These are phyloP conservation scores for Alternaria arborescens DNA, from an alignment of 2,329 filamentous ascomycete species.

Conservation along the genomic window DNA sequence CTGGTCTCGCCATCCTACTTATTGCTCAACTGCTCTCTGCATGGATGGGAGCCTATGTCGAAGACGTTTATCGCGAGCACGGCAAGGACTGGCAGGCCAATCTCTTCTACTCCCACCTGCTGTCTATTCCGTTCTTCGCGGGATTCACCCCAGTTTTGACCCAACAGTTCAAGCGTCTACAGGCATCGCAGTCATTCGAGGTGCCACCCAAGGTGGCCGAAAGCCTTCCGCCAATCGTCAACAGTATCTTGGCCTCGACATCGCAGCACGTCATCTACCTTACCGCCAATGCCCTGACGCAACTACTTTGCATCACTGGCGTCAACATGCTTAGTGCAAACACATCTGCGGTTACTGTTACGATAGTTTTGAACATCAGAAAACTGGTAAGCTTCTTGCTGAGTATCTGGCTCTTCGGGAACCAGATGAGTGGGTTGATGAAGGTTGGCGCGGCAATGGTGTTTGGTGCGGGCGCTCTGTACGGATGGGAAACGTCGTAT, in stretches of 20 bases:
- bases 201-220: constrained; percentile 42
- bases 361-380: constrained; percentile 93
- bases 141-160: constrained; percentile 73
- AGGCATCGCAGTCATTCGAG: constrained; percentile 68
- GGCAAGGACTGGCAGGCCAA: constrained; percentile 95
- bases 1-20: constrained; percentile 83
- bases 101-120: constrained; percentile 86
- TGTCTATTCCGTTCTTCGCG: constrained; percentile 79
- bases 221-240: constrained; percentile 39
- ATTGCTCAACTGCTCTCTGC: constrained; percentile 89
- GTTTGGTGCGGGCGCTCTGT: constrained; percentile 89
- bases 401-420: constrained; percentile 95
- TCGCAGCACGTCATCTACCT: constrained; percentile 78
- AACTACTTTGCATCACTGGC: constrained; percentile 93
- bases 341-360: constrained; percentile 91
- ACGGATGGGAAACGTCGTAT: constrained; percentile 75
- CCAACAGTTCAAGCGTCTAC: constrained; percentile 70
- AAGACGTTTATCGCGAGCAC: constrained; percentile 85
- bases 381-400: constrained; percentile 91
- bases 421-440: constrained; percentile 78
- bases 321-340: constrained; percentile 93
- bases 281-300: constrained; percentile 81
- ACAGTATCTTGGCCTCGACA: constrained; percentile 43
- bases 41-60: constrained; percentile 93
- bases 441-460: constrained; percentile 83